phyloP scores from a whole-genome alignment of 345 rosid species.

The Isatis tinctoria region DNA sequence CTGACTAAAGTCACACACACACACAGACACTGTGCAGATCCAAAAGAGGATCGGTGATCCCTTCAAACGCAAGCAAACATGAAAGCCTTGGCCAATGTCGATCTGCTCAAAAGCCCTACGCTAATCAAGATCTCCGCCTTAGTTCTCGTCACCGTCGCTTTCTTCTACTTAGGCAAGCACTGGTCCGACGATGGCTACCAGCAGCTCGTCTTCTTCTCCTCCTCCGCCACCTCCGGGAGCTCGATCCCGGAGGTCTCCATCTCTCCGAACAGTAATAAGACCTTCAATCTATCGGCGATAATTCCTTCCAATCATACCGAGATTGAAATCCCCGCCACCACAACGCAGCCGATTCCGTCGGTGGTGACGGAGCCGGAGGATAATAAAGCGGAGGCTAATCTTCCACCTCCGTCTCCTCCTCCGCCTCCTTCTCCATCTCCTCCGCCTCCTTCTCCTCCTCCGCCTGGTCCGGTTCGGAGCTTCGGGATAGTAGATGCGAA shows the following conservation, averaged over 20 bases:
- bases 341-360: slow-evolving; percentile 19
- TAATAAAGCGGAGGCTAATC: neutral
- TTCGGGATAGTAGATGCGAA: slow-evolving; percentile 76
- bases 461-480: slow-evolving; percentile 38
- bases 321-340: neutral
- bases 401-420: too few relatives aligned
- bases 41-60: slow-evolving; percentile 17
- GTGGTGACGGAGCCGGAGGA: slow-evolving; percentile 13
- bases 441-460: slow-evolving; percentile 36
- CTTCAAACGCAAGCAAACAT: slow-evolving; percentile 40
- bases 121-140: slow-evolving; percentile 52
- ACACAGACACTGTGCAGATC: neutral
- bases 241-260: slow-evolving; percentile 37
- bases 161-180: slow-evolving; percentile 89
- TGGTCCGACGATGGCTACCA: slow-evolving; percentile 64
- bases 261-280: slow-evolving; percentile 54
- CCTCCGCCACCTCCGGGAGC: slow-evolving; percentile 25
- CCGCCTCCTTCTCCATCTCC: slow-evolving; percentile 4
- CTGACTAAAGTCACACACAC: neutral
- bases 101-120: slow-evolving; percentile 48
- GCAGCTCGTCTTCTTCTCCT: slow-evolving; percentile 78
- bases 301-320: slow-evolving; percentile 34
- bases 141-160: slow-evolving; percentile 50
- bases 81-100: slow-evolving; percentile 45
- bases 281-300: slow-evolving; percentile 48